phyloP scores from a whole-genome alignment of 1,284 basidiomycete species.

The Mycena sp. region DNA sequence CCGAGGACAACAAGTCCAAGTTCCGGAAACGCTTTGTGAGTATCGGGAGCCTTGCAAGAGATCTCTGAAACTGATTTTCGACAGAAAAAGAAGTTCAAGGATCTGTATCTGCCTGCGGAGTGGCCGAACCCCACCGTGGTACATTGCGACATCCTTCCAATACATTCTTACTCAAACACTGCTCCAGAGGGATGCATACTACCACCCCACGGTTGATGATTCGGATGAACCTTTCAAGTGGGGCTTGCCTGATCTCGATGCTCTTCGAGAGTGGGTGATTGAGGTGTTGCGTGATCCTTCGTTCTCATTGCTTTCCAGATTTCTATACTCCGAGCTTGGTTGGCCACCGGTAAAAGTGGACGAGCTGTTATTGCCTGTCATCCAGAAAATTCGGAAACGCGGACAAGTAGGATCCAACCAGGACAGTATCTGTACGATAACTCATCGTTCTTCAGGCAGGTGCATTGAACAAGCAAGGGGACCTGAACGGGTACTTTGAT shows the following conservation, averaged over 20 bases:
- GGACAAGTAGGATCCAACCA: slow-evolving; percentile 75
- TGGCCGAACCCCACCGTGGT: slow-evolving; percentile 96
- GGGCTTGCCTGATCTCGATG: slow-evolving; percentile 96
- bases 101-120: slow-evolving; percentile 79
- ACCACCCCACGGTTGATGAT: slow-evolving; percentile 88
- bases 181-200: slow-evolving; percentile 88
- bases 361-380: slow-evolving; percentile 92
- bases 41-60: slow-evolving; percentile 26
- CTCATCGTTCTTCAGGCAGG: slow-evolving; percentile 65
- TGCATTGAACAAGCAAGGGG: slow-evolving; percentile 79
- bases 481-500: slow-evolving; percentile 70
- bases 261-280: slow-evolving; percentile 76
- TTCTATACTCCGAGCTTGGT: slow-evolving; percentile 85
- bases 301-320: slow-evolving; percentile 56
- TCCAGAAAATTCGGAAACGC: slow-evolving; percentile 88
- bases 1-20: slow-evolving; percentile 74
- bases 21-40: slow-evolving; percentile 90
- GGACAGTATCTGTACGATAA: too few species aligned
- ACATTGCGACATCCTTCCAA: slow-evolving; percentile 40
- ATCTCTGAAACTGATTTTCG: not conserved
- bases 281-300: not conserved
- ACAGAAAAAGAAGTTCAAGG: slow-evolving; percentile 91
- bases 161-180: slow-evolving; percentile 10
- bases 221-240: slow-evolving; percentile 97
- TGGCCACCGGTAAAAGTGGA: slow-evolving; percentile 93